Percentiles rank a stretch among this genome's conserved stretches.
Evolutionary conservation across 345 rosid species (phyloP).

Genomic region (Moricandia moricandioides): DNA sequence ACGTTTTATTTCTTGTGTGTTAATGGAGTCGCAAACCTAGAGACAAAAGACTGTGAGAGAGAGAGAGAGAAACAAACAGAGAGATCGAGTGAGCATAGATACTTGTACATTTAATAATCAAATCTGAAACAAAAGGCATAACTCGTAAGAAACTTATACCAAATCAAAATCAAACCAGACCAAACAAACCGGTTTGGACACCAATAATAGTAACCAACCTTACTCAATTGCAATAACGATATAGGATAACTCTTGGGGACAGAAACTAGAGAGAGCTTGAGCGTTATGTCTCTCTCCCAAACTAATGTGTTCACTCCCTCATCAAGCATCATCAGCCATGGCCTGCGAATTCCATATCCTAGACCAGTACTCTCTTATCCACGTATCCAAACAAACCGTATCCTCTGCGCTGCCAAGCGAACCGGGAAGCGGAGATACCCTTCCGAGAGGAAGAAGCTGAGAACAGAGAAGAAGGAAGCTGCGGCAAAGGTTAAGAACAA

Average conservation of each 20-base stretch:
- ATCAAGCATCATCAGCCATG: slow-evolving; percentile 11
- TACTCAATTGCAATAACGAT: slow-evolving; percentile 5
- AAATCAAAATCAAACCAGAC: neutral
- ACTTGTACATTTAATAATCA: too few relatives aligned
- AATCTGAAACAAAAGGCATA: too few relatives aligned
- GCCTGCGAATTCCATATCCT: slow-evolving; percentile 19
- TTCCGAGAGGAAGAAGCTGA: slow-evolving; percentile 89
- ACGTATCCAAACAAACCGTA: slow-evolving; percentile 34
- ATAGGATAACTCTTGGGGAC: slow-evolving; percentile 19
- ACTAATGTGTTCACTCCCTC: slow-evolving; percentile 30
- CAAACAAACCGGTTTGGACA: slow-evolving; percentile 17
- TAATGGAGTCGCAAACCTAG: too few relatives aligned
- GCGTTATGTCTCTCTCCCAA: slow-evolving; percentile 33
- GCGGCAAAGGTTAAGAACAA: slow-evolving; percentile 51
- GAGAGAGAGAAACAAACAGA: too few relatives aligned
- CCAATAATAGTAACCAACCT: slow-evolving; percentile 10
- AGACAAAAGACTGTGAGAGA: too few relatives aligned
- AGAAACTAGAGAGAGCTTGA: slow-evolving; percentile 7
- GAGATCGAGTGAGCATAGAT: too few relatives aligned
- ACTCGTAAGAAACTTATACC: neutral
- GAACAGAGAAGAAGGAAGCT: slow-evolving; percentile 53
- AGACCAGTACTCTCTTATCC: slow-evolving; percentile 15
- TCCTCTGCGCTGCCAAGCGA: slow-evolving; percentile 58
- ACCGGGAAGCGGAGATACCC: slow-evolving; percentile 90
- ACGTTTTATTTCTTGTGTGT: too few relatives aligned